These are phyloP conservation scores for Gnaphalium uliginosum DNA, from an alignment of 129 eudicot species.

Conservation along the genomic window DNA sequence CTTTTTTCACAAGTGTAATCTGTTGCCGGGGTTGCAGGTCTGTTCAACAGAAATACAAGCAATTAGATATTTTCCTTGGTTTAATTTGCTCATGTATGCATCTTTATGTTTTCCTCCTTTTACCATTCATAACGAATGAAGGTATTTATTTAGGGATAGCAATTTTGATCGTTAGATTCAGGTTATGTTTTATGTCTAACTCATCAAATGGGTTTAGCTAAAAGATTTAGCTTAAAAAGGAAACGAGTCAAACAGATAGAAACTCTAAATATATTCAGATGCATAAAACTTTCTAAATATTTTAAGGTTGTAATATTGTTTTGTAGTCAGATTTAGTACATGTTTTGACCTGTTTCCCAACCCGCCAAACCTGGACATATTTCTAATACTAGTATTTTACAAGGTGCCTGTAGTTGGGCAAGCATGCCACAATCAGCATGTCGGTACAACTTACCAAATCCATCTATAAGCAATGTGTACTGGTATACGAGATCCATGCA, in stretches of 20 bases:
- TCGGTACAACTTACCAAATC: constrained; percentile 77
- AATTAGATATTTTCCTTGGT: background rate
- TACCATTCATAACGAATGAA: background rate
- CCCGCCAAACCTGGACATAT: background rate
- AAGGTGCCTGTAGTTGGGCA: background rate
- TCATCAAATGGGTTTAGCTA: background rate
- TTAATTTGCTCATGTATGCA: background rate
- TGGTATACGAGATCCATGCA: constrained; percentile 99
- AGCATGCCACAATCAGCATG: background rate
- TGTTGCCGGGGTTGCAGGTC: constrained; percentile 46
- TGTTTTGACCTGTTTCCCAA: background rate
- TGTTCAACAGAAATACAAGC: constrained; percentile 35
- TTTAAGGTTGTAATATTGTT: background rate
- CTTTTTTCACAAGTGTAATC: constrained; percentile 45
- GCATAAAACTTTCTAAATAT: background rate
- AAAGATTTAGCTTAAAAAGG: background rate
- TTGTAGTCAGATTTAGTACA: background rate
- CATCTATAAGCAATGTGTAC: constrained; percentile 82
- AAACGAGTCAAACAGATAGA: background rate
- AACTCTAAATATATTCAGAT: background rate
- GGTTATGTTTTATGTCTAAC: too few species aligned
- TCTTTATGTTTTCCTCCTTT: background rate
- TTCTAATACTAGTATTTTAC: background rate
- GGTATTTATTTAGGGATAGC: too few species aligned
- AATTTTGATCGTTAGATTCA: too few species aligned